Percentiles rank a stretch among this genome's conserved stretches.
These are phyloP conservation scores for Alternaria metachromatica DNA, from an alignment of 2,329 filamentous ascomycete genomes.

Conservation along the genomic window DNA sequence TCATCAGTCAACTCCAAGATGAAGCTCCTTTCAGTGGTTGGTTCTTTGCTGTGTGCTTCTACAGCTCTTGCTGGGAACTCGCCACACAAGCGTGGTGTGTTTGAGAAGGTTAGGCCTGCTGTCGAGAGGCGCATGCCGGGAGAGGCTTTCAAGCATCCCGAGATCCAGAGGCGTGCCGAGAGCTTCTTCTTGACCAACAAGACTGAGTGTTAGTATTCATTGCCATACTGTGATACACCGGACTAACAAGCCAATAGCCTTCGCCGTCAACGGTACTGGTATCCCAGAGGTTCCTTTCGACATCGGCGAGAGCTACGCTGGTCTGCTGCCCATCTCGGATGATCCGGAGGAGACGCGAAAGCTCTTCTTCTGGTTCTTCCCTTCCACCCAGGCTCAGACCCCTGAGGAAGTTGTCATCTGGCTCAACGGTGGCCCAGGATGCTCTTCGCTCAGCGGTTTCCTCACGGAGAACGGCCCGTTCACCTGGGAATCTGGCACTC, in stretches of 20 bases:
- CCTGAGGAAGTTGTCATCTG: conserved; percentile 68
- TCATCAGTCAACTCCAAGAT: conserved; percentile 29
- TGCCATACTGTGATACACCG: too few relatives aligned
- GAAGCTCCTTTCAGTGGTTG: conserved; percentile 40
- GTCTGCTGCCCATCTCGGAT: conserved; percentile 64
- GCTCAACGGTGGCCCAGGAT: conserved; percentile 51
- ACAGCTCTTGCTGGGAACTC: conserved; percentile 38
- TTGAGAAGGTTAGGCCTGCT: conserved; percentile 31
- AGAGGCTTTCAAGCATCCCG: conserved; percentile 39
- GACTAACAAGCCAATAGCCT: conserved; percentile 55
- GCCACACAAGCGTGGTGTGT: conserved; percentile 35
- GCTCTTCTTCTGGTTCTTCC: conserved; percentile 71
- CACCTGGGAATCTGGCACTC: conserved; percentile 68
- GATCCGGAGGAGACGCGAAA: conserved; percentile 58
- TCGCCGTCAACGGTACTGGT: conserved; percentile 67
- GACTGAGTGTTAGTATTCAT: conserved; percentile 34
- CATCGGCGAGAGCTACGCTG: conserved; percentile 70
- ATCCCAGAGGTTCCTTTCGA: conserved; percentile 76
- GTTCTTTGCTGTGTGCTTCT: conserved; percentile 39
- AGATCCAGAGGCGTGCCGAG: conserved; percentile 44
- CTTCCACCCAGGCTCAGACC: conserved; percentile 58
- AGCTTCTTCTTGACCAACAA: conserved; percentile 43
- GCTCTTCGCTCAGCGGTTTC: conserved; percentile 68
- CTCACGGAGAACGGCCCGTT: conserved; percentile 77
- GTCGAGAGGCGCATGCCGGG: conserved; percentile 38